Percentiles rank a stretch among this genome's conserved stretches.
These are phyloP conservation scores for Gracilariopsis chorda DNA, from an alignment of 23 red algal genomes.

Conservation along the genomic window DNA sequence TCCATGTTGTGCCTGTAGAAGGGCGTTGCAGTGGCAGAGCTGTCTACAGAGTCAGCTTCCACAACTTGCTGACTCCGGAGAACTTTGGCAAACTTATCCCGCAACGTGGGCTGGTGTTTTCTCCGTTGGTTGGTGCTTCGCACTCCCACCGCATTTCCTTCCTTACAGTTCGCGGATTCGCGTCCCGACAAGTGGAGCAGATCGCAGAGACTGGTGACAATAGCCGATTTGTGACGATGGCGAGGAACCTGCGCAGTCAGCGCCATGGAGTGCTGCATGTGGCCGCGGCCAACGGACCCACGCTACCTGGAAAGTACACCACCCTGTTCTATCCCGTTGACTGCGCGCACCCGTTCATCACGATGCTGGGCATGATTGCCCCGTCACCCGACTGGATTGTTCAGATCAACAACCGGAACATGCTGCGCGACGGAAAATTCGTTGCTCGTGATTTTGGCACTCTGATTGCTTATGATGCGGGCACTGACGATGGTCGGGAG, in stretches of 20 bases:
- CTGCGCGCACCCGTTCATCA: conserved; percentile 45
- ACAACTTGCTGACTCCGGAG: conserved; percentile 14
- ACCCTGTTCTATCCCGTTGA: neutral
- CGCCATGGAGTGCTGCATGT: neutral
- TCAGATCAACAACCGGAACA: conserved; percentile 34
- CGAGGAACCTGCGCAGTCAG: neutral
- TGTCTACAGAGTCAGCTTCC: conserved; percentile 33
- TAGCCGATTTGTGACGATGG: neutral
- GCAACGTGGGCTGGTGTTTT: conserved; percentile 1
- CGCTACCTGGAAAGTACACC: neutral
- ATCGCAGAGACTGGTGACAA: conserved; percentile 55
- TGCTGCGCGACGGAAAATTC: neutral
- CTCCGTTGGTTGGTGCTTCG: conserved; percentile 7
- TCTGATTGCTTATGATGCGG: conserved; percentile 48
- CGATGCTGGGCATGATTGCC: conserved; percentile 31
- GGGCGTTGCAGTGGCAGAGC: conserved; percentile 37
- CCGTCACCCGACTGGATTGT: conserved; percentile 64
- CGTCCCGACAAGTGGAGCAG: conserved; percentile 16
- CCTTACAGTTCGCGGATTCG: conserved; percentile 32
- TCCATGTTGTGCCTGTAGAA: too few species aligned
- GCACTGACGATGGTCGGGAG: conserved; percentile 15
- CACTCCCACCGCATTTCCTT: conserved; percentile 47
- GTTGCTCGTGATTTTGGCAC: neutral
- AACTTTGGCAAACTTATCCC: conserved; percentile 37
- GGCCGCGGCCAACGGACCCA: neutral